Evolutionary conservation across 129 eudicot species (phyloP).

Genomic region (Tanacetum coccineum): DNA sequence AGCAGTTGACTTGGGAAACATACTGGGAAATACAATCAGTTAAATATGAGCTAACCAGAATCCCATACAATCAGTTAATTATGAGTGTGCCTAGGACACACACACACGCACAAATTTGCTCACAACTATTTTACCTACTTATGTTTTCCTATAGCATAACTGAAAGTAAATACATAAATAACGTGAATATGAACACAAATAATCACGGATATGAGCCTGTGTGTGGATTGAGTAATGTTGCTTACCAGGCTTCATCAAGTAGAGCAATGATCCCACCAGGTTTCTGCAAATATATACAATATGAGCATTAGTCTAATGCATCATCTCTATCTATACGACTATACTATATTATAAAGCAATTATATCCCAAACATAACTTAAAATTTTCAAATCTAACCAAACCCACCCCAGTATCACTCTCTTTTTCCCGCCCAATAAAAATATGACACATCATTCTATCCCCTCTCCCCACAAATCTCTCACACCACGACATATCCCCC

Average conservation of each 20-base stretch:
- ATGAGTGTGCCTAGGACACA: slow-evolving; percentile 6
- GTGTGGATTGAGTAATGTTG: slow-evolving; percentile 5
- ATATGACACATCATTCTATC: too few species aligned
- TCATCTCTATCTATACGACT: background rate
- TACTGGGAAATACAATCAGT: slow-evolving; percentile 51
- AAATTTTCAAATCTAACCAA: too few species aligned
- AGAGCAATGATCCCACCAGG: slow-evolving; percentile 97
- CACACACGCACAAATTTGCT: background rate
- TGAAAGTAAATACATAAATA: slow-evolving; percentile 15
- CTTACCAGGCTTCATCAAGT: slow-evolving; percentile 98
- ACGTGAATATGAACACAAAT: slow-evolving; percentile 9
- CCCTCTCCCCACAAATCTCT: too few species aligned
- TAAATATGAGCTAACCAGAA: slow-evolving; percentile 24
- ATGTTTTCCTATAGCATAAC: background rate
- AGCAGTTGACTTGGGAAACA: slow-evolving; percentile 98
- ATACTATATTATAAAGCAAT: too few species aligned
- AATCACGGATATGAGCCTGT: background rate
- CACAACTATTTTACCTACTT: background rate
- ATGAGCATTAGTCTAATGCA: slow-evolving; percentile 19
- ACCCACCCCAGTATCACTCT: too few species aligned
- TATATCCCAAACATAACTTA: too few species aligned
- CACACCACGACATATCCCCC: too few species aligned
- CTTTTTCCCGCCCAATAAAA: too few species aligned
- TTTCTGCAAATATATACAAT: slow-evolving; percentile 58
- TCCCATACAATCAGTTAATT: slow-evolving; percentile 16